Evolutionary conservation across 2,329 filamentous ascomycete species (phyloP).

Genomic region (Aspergillus sp.): DNA sequence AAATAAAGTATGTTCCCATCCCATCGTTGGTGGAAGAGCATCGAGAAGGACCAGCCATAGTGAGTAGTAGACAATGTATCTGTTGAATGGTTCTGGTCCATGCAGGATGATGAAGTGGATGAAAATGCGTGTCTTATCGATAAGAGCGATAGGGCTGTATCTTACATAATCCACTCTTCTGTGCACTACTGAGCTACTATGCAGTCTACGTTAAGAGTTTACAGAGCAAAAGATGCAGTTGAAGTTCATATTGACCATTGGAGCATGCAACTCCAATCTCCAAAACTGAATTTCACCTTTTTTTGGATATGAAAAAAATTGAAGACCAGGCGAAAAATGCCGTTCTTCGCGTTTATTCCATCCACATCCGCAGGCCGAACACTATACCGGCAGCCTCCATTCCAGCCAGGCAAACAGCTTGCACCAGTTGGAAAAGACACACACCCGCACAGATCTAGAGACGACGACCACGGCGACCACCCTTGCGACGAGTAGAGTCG

Average conservation of each 20-base stretch:
- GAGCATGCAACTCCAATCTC: slow-evolving; percentile 23
- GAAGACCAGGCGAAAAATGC: slow-evolving; percentile 52
- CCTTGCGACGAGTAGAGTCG: slow-evolving; percentile 99
- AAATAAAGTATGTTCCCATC: too few relatives aligned
- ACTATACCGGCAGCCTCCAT: slow-evolving; percentile 30
- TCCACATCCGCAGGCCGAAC: slow-evolving; percentile 40
- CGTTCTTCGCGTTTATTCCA: slow-evolving; percentile 55
- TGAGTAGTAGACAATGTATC: too few relatives aligned
- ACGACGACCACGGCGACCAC: slow-evolving; percentile 99
- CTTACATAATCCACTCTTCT: too few relatives aligned
- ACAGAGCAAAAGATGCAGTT: slow-evolving; percentile 7
- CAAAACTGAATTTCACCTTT: slow-evolving; percentile 16
- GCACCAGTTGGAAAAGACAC: slow-evolving; percentile 27
- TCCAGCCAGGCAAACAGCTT: slow-evolving; percentile 29
- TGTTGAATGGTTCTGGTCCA: too few relatives aligned
- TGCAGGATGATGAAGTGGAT: too few relatives aligned
- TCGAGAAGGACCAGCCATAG: too few relatives aligned
- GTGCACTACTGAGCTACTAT: background rate
- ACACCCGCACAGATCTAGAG: slow-evolving; percentile 64
- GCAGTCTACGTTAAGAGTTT: background rate
- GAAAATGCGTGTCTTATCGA: too few relatives aligned
- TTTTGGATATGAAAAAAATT: slow-evolving; percentile 38
- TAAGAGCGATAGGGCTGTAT: too few relatives aligned
- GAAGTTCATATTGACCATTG: slow-evolving; percentile 17
- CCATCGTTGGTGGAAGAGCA: too few relatives aligned